phyloP scores from a whole-genome alignment of 345 rosid genomes.

The Lagerstroemia speciosa region DNA sequence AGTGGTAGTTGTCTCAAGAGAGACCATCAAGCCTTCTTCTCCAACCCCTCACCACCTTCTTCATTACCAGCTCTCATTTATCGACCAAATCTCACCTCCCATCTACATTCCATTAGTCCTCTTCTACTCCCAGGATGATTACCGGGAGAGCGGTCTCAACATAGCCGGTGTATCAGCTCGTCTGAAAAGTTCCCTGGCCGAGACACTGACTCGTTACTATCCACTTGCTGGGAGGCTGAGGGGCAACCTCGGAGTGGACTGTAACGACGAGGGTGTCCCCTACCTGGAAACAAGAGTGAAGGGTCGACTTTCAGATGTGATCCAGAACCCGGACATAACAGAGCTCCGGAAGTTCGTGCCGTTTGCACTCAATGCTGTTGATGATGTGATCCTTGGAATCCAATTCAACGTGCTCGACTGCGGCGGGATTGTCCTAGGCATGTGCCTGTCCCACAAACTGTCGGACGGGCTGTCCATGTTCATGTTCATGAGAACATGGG shows the following conservation, averaged over 20 bases:
- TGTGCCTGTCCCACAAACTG: conserved; percentile 25
- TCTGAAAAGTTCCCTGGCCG: conserved; percentile 34
- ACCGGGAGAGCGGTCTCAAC: neutral
- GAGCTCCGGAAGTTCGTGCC: conserved; percentile 14
- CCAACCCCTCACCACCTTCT: conserved; percentile 24
- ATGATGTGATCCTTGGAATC: conserved; percentile 4
- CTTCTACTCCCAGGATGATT: conserved; percentile 17
- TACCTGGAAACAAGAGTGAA: conserved; percentile 23
- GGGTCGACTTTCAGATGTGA: conserved; percentile 19
- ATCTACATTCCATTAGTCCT: conserved; percentile 20
- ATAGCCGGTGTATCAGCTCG: conserved; percentile 3
- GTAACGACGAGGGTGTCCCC: conserved; percentile 34
- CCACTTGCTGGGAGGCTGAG: conserved; percentile 40
- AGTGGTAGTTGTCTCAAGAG: conserved; percentile 20
- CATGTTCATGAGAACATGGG: conserved; percentile 21
- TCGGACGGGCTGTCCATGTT: conserved; percentile 19
- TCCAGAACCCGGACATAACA: conserved; percentile 16
- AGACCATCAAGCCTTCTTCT: conserved; percentile 27
- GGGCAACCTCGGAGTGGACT: conserved; percentile 23
- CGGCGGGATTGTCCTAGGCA: conserved; percentile 22
- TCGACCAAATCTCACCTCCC: conserved; percentile 27
- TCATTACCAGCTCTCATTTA: conserved; percentile 24
- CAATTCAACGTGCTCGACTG: conserved; percentile 29
- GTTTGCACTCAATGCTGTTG: conserved; percentile 9
- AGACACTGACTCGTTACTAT: conserved; percentile 32